Evolutionary conservation across 108 stramenopile species (phyloP).

Genomic region (Fistulifera pelliculosa): DNA sequence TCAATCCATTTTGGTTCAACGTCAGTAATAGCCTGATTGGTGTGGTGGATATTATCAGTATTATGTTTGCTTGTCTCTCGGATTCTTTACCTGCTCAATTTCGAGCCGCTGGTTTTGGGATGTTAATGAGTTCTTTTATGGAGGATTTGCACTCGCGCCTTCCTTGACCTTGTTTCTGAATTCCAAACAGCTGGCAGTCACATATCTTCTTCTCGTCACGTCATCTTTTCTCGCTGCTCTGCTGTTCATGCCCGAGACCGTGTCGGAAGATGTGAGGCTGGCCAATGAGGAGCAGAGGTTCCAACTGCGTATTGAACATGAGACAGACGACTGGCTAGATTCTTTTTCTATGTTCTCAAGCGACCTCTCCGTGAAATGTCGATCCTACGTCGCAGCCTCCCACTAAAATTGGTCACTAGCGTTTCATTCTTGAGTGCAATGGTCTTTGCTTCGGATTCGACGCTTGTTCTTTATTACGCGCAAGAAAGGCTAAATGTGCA

Average conservation of each 20-base stretch:
- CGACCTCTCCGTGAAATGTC: slow-evolving; percentile 54
- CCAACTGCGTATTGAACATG: slow-evolving; percentile 1
- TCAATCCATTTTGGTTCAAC: slow-evolving; percentile 54
- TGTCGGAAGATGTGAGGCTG: slow-evolving; percentile 19
- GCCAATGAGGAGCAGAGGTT: slow-evolving; percentile 22
- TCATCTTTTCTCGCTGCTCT: slow-evolving; percentile 30
- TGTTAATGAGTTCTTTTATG: slow-evolving; percentile 48
- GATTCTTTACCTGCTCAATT: slow-evolving; percentile 50
- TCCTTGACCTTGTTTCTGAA: slow-evolving; percentile 44
- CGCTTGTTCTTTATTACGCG: slow-evolving; percentile 64
- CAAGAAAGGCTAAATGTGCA: slow-evolving; percentile 56
- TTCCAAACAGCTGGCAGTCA: slow-evolving; percentile 33
- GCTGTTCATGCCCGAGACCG: slow-evolving; percentile 57
- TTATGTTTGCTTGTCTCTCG: slow-evolving; percentile 51
- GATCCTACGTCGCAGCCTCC: slow-evolving; percentile 43
- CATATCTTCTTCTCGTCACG: slow-evolving; percentile 25
- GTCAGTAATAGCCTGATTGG: slow-evolving; percentile 40
- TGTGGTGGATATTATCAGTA: slow-evolving; percentile 41
- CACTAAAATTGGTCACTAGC: slow-evolving; percentile 40
- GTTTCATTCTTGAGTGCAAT: slow-evolving; percentile 62
- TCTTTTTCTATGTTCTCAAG: background rate
- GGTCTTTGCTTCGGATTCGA: slow-evolving; percentile 52
- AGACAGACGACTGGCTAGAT: slow-evolving; percentile 1
- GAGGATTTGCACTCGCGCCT: slow-evolving; percentile 60
- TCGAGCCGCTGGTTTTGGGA: slow-evolving; percentile 61